Percentiles rank a stretch among this genome's conserved stretches.
These are phyloP conservation scores for Naganishia liquefaciens DNA, from an alignment of 1,284 basidiomycete species.

Conservation along the genomic window DNA sequence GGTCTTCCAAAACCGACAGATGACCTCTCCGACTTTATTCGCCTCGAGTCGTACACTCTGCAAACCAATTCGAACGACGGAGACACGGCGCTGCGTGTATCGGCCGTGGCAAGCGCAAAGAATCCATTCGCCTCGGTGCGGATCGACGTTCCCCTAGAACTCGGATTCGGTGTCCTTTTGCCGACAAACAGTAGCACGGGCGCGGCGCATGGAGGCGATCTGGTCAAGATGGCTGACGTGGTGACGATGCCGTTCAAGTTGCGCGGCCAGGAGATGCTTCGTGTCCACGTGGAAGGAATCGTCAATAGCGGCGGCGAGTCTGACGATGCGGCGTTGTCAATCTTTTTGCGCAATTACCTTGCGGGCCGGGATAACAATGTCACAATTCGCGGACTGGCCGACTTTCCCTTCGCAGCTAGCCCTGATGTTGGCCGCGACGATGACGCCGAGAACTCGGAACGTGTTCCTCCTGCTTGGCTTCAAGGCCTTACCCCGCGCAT, in stretches of 20 bases:
- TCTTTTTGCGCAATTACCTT: slow-evolving; percentile 47
- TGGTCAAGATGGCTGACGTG: slow-evolving; percentile 46
- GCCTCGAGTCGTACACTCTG: slow-evolving; percentile 45
- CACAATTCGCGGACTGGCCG: slow-evolving; percentile 40
- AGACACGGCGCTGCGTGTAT: slow-evolving; percentile 37
- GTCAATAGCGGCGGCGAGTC: slow-evolving; percentile 34
- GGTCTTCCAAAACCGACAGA: slow-evolving; percentile 47
- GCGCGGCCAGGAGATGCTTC: slow-evolving; percentile 34
- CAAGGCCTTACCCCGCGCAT: slow-evolving; percentile 40
- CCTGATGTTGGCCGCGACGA: background rate
- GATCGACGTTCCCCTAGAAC: slow-evolving; percentile 41
- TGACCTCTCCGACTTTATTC: slow-evolving; percentile 46
- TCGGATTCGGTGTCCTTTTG: slow-evolving; percentile 48
- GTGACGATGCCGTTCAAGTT: slow-evolving; percentile 42
- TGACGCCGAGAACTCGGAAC: background rate
- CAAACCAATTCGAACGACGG: slow-evolving; percentile 25
- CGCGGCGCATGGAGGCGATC: slow-evolving; percentile 6
- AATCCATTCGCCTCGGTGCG: slow-evolving; percentile 40
- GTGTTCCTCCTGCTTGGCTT: slow-evolving; percentile 43
- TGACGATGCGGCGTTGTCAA: slow-evolving; percentile 36
- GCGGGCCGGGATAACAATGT: slow-evolving; percentile 47
- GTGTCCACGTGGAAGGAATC: slow-evolving; percentile 42
- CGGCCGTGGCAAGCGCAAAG: slow-evolving; percentile 43
- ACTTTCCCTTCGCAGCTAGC: slow-evolving; percentile 35
- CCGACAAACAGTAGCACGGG: slow-evolving; percentile 29